phyloP scores from a whole-genome alignment of 345 rosid genomes.

The Alliaria petiolata region DNA sequence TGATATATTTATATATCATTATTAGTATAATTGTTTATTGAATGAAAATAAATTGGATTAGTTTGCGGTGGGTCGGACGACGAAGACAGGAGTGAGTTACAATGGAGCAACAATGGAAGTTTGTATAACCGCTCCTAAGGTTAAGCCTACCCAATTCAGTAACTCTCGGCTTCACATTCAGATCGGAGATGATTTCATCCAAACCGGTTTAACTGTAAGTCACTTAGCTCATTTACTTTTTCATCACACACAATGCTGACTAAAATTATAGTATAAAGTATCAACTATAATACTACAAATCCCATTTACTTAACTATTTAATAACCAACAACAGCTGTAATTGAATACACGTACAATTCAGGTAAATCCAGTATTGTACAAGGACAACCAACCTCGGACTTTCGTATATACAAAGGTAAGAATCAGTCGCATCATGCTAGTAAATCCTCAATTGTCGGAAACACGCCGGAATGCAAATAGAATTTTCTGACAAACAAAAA shows the following conservation, averaged over 20 bases:
- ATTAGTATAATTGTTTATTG: background rate
- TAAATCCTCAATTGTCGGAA: background rate
- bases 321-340: no score
- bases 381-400: background rate
- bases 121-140: background rate
- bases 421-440: background rate
- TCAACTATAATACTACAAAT: background rate
- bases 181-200: constrained; percentile 12
- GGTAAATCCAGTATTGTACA: background rate
- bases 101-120: constrained; percentile 24
- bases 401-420: constrained; percentile 1
- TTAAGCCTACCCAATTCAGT: constrained; percentile 14
- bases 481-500: no score
- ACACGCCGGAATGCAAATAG: no score
- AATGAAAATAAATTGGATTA: background rate
- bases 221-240: no score
- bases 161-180: constrained; percentile 6
- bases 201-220: background rate
- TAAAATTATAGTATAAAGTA: no score
- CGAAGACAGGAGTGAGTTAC: background rate
- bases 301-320: no score
- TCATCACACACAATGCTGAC: background rate
- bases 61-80: constrained; percentile 12
- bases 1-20: background rate
- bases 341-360: background rate